These are phyloP conservation scores for Leucocoprinus sp. DNA, from an alignment of 768 basidiomycete species.

Conservation along the genomic window DNA sequence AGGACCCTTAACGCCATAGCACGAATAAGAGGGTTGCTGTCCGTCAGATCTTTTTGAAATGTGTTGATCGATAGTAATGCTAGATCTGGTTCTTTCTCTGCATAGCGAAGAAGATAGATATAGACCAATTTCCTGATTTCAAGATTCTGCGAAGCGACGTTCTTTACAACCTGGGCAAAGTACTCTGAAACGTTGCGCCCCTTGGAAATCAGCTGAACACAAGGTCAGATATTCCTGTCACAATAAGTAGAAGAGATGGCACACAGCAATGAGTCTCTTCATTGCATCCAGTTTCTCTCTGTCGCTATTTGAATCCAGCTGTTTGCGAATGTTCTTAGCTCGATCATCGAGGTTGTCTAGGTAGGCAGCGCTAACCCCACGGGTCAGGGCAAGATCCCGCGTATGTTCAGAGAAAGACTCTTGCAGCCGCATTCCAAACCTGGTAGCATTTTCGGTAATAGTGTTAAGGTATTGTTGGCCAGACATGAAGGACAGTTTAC, in stretches of 20 bases:
- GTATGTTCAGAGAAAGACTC: constrained; percentile 80
- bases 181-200: constrained; percentile 85
- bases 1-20: constrained; percentile 94
- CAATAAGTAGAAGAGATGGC: constrained; percentile 21
- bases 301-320: constrained; percentile 85
- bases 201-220: constrained; percentile 80
- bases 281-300: constrained; percentile 90
- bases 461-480: constrained; percentile 37
- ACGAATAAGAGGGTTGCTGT: constrained; percentile 87
- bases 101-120: constrained; percentile 93
- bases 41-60: constrained; percentile 93
- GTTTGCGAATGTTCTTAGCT: constrained; percentile 63
- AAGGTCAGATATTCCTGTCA: constrained; percentile 1
- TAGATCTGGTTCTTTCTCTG: constrained; percentile 89
- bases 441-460: constrained; percentile 76
- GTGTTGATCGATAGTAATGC: constrained; percentile 96
- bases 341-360: constrained; percentile 73
- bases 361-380: constrained; percentile 47
- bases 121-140: constrained; percentile 97
- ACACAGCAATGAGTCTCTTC: constrained; percentile 88
- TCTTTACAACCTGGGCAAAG: constrained; percentile 96
- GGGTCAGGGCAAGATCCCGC: constrained; percentile 56
- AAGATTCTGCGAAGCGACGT: constrained; percentile 86
- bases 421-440: constrained; percentile 75
- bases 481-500: constrained; percentile 23